phyloP scores from a whole-genome alignment of 2,329 filamentous ascomycete species.

The Sphaerulina musiva region DNA sequence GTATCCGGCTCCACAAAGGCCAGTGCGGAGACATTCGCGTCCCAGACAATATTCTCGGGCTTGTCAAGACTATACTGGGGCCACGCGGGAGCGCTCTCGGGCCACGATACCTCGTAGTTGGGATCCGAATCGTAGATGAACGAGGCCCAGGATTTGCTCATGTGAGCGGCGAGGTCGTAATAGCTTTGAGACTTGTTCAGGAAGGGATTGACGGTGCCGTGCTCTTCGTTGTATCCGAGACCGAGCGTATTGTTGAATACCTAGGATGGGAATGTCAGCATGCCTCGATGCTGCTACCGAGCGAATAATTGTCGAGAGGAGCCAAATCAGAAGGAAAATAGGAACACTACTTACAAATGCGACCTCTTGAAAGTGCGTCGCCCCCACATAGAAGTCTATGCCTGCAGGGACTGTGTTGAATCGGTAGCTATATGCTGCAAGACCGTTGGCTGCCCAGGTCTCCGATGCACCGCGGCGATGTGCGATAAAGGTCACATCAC shows the following conservation, averaged over 20 bases:
- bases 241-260: constrained; percentile 41
- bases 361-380: constrained; percentile 50
- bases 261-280: no score
- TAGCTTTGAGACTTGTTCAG: constrained; percentile 34
- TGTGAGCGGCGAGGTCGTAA: constrained; percentile 37
- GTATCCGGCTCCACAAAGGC: constrained; percentile 39
- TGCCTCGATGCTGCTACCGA: no score
- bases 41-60: constrained; percentile 42
- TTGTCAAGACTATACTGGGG: constrained; percentile 35
- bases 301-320: no score
- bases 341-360: constrained; percentile 28
- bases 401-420: constrained; percentile 53
- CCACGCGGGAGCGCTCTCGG: constrained; percentile 31
- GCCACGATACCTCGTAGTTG: constrained; percentile 23
- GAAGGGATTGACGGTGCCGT: constrained; percentile 33
- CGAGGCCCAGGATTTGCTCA: constrained; percentile 42
- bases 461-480: constrained; percentile 49
- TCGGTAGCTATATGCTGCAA: constrained; percentile 55
- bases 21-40: constrained; percentile 38
- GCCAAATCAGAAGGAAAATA: no score
- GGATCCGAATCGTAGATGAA: constrained; percentile 42
- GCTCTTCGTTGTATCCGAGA: constrained; percentile 35
- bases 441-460: constrained; percentile 43
- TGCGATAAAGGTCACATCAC: constrained; percentile 52
- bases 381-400: constrained; percentile 39